Evolutionary conservation across 257 asterid species (phyloP).

Genomic region (Cruciata laevipes): DNA sequence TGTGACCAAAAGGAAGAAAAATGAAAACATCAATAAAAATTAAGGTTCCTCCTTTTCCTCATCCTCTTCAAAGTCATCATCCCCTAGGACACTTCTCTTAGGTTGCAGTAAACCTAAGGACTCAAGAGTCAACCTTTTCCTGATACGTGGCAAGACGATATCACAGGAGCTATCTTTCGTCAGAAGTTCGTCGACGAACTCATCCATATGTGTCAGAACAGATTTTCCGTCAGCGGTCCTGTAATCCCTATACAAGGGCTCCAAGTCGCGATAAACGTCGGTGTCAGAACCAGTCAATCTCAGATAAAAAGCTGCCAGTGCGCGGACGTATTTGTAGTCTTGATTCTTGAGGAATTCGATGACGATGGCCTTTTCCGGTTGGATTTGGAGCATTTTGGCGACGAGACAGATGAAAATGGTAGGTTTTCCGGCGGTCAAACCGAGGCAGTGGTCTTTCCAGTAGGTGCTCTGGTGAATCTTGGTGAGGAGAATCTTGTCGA

Average conservation of each 20-base stretch:
- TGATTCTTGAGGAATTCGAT: constrained; percentile 87
- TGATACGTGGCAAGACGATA: constrained; percentile 75
- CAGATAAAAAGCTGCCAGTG: constrained; percentile 89
- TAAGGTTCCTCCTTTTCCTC: too few relatives aligned
- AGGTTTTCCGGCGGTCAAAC: constrained; percentile 84
- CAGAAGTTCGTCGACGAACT: constrained; percentile 71
- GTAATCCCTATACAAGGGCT: constrained; percentile 87
- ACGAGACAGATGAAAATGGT: constrained; percentile 86
- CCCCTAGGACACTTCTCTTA: too few relatives aligned
- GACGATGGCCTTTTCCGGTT: constrained; percentile 91
- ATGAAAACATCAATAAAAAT: too few relatives aligned
- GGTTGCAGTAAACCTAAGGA: too few relatives aligned
- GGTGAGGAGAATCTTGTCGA: constrained; percentile 75
- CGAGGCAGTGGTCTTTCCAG: constrained; percentile 97
- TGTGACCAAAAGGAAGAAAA: too few relatives aligned
- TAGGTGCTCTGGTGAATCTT: constrained; percentile 74
- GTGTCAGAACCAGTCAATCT: constrained; percentile 82
- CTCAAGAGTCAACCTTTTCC: constrained; percentile 45
- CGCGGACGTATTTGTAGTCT: constrained; percentile 89
- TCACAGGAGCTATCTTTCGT: constrained; percentile 87
- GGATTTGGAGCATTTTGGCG: constrained; percentile 94
- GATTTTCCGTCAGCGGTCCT: constrained; percentile 73
- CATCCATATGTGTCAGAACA: constrained; percentile 77
- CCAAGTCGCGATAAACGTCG: constrained; percentile 79
- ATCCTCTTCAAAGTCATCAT: too few relatives aligned